Evolutionary conservation across 2,329 filamentous ascomycete species (phyloP).

Genomic region (Aspergillus novofumigatus): DNA sequence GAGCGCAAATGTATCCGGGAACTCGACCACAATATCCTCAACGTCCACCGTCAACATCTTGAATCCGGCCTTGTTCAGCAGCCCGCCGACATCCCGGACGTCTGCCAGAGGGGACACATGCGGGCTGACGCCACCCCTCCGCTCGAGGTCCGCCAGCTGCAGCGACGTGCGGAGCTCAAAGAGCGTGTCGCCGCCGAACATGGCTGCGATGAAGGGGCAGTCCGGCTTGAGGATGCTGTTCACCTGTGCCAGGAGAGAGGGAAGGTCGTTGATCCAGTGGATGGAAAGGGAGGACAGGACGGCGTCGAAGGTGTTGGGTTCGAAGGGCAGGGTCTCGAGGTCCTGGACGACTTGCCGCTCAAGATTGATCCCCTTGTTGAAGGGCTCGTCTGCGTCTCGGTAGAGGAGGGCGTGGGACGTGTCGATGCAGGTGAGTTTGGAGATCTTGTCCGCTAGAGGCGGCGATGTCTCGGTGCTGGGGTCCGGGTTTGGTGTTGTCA

Average conservation of each 20-base stretch:
- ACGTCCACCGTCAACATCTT: slow-evolving; percentile 95
- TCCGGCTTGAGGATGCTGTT: slow-evolving; percentile 87
- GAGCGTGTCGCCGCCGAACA: slow-evolving; percentile 92
- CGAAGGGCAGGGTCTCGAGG: slow-evolving; percentile 69
- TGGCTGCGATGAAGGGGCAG: slow-evolving; percentile 85
- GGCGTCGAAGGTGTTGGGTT: slow-evolving; percentile 75
- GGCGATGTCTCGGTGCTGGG: slow-evolving; percentile 39
- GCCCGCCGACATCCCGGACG: slow-evolving; percentile 81
- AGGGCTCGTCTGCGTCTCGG: slow-evolving; percentile 63
- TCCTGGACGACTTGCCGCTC: slow-evolving; percentile 67
- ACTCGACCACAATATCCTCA: slow-evolving; percentile 95
- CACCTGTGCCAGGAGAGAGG: slow-evolving; percentile 76
- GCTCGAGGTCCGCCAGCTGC: slow-evolving; percentile 86
- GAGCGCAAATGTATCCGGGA: slow-evolving; percentile 80
- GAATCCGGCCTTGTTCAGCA: slow-evolving; percentile 84
- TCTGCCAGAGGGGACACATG: slow-evolving; percentile 90
- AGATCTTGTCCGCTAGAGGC: slow-evolving; percentile 67
- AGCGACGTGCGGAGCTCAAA: slow-evolving; percentile 91
- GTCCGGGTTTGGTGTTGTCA: slow-evolving; percentile 67
- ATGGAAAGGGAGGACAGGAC: slow-evolving; percentile 84
- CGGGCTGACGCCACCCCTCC: slow-evolving; percentile 84
- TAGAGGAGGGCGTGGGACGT: slow-evolving; percentile 73
- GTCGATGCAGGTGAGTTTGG: slow-evolving; percentile 74
- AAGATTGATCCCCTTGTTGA: slow-evolving; percentile 70
- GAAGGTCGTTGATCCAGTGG: slow-evolving; percentile 98